Evolutionary conservation across 352 stramenopile species (phyloP).

Genomic region (Peronospora farinosa): DNA sequence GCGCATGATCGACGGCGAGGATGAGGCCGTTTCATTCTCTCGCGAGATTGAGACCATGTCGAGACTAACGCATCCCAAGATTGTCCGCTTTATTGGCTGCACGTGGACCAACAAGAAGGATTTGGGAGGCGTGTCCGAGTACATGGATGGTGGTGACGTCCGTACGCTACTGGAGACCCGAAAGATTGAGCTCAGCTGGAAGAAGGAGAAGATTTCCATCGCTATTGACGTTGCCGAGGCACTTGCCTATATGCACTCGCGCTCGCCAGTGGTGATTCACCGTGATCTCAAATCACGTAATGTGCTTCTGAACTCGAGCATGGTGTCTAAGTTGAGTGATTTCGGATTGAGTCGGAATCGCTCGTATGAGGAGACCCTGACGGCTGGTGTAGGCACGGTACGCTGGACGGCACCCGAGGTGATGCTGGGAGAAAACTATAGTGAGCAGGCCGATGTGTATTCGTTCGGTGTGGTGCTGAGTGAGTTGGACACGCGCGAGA

Average conservation of each 20-base stretch:
- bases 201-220: constrained; percentile 79
- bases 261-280: constrained; percentile 79
- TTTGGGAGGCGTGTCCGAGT: constrained; percentile 74
- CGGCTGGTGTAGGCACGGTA: constrained; percentile 73
- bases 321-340: constrained; percentile 81
- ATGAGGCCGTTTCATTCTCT: constrained; percentile 68
- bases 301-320: constrained; percentile 67
- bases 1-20: constrained; percentile 79
- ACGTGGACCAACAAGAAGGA: constrained; percentile 79
- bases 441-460: constrained; percentile 82
- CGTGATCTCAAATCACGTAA: constrained; percentile 82
- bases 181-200: constrained; percentile 78
- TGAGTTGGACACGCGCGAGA: constrained; percentile 82
- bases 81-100: constrained; percentile 81
- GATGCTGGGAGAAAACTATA: constrained; percentile 86
- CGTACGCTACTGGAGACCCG: constrained; percentile 74
- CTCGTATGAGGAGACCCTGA: constrained; percentile 83
- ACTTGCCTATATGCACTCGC: constrained; percentile 80
- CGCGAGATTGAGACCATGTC: constrained; percentile 84
- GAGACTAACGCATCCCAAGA: constrained; percentile 69
- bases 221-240: constrained; percentile 77
- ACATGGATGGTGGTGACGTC: constrained; percentile 83
- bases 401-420: constrained; percentile 84
- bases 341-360: constrained; percentile 79
- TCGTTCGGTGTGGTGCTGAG: constrained; percentile 85